Evolutionary conservation across 495 filamentous ascomycete genomes (phyloP).

Genomic region (Parathielavia hyrcaniae): DNA sequence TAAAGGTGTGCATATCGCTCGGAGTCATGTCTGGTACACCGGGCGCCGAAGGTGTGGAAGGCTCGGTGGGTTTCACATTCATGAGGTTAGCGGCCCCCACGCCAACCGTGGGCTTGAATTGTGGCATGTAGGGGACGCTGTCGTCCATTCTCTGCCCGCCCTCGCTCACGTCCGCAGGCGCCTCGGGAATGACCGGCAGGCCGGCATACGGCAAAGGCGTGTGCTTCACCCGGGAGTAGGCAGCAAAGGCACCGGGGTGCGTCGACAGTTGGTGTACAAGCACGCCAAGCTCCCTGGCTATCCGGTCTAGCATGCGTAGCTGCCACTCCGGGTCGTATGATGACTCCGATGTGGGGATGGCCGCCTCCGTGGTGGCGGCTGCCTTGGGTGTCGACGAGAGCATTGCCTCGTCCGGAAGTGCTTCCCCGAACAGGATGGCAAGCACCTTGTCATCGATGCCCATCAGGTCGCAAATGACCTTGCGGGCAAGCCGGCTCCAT

Average conservation of each 20-base stretch:
- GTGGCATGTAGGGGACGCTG: slow-evolving; percentile 30
- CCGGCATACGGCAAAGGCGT: slow-evolving; percentile 50
- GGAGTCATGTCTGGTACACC: slow-evolving; percentile 12
- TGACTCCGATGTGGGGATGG: slow-evolving; percentile 31
- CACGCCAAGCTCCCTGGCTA: slow-evolving; percentile 78
- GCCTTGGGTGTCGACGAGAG: slow-evolving; percentile 40
- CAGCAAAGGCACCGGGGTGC: slow-evolving; percentile 67
- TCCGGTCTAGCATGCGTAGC: slow-evolving; percentile 67
- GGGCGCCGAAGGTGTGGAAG: slow-evolving; percentile 13
- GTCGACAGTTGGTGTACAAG: slow-evolving; percentile 77
- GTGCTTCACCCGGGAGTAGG: slow-evolving; percentile 55
- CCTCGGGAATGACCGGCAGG: slow-evolving; percentile 49
- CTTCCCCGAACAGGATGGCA: slow-evolving; percentile 81
- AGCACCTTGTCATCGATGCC: slow-evolving; percentile 83
- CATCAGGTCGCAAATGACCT: slow-evolving; percentile 81
- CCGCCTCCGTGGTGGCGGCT: slow-evolving; percentile 21
- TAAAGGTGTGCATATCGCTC: slow-evolving; percentile 30
- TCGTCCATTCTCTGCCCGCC: slow-evolving; percentile 20
- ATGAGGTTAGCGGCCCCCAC: slow-evolving; percentile 31
- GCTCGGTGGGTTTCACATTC: slow-evolving; percentile 19
- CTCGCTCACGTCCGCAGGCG: slow-evolving; percentile 29
- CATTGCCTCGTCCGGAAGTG: slow-evolving; percentile 55
- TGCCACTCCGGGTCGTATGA: slow-evolving; percentile 59
- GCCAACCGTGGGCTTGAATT: slow-evolving; percentile 47
- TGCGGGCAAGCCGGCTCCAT: slow-evolving; percentile 75